phyloP scores from a whole-genome alignment of 164 flowering plant genomes.

The Cinnamomum micranthum region DNA sequence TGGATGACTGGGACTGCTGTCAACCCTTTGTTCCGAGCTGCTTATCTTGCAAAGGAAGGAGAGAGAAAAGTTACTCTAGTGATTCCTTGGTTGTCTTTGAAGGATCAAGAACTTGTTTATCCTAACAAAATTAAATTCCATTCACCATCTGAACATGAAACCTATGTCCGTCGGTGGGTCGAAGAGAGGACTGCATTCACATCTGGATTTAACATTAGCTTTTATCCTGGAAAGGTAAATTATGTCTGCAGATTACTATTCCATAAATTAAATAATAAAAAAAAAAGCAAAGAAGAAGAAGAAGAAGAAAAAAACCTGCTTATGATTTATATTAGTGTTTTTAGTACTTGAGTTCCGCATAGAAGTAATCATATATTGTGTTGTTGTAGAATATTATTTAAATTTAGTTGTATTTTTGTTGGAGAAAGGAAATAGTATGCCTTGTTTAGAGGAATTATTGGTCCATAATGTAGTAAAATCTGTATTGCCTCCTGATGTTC shows the following conservation, averaged over 20 bases:
- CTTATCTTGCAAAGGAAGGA: conserved; percentile 76
- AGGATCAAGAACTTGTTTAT: conserved; percentile 72
- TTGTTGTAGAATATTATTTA: no score
- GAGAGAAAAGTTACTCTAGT: conserved; percentile 67
- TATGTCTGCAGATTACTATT: not conserved
- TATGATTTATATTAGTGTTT: no score
- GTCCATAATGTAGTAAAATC: not conserved
- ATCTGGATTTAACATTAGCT: conserved; percentile 48
- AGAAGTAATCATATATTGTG: no score
- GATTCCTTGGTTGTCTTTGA: conserved; percentile 85
- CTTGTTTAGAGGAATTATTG: not conserved
- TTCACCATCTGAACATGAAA: conserved; percentile 74
- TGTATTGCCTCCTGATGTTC: not conserved
- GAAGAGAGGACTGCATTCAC: conserved; percentile 67
- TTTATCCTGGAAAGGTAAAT: conserved; percentile 89
- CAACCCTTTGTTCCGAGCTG: conserved; percentile 95
- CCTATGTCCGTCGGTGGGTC: conserved; percentile 72
- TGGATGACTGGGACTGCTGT: conserved; percentile 99
- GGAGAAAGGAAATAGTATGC: not conserved
- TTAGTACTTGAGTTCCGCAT: no score
- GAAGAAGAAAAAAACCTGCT: no score
- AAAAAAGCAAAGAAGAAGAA: no score
- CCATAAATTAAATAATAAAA: no score
- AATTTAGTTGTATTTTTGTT: no score
- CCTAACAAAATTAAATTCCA: conserved; percentile 55